Percentiles rank a stretch among this genome's conserved stretches.
phyloP scores from a whole-genome alignment of 768 basidiomycete genomes.

The Phylloporus arenicola region DNA sequence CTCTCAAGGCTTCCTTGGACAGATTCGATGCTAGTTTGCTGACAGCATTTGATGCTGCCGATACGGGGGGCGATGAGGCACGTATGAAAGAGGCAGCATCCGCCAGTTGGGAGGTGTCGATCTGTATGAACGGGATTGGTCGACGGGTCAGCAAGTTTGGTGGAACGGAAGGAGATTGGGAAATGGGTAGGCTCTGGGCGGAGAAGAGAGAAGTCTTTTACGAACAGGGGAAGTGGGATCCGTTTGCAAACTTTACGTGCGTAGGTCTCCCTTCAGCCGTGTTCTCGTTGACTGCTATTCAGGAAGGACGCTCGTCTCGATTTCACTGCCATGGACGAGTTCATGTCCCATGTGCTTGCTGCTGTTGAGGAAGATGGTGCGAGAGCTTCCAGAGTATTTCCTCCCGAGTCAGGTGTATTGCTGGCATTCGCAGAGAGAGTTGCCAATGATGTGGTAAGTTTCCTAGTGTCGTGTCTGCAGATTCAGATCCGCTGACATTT shows the following conservation, averaged over 20 bases:
- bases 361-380: constrained; percentile 72
- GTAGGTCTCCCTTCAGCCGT: constrained; percentile 18
- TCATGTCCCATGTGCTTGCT: constrained; percentile 65
- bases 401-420: constrained; percentile 69
- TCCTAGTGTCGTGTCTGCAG: not conserved
- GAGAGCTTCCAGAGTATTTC: constrained; percentile 82
- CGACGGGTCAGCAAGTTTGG: constrained; percentile 2
- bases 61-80: constrained; percentile 63
- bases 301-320: constrained; percentile 60
- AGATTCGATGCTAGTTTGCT: constrained; percentile 83
- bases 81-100: constrained; percentile 79
- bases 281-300: not conserved
- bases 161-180: constrained; percentile 54
- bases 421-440: constrained; percentile 80
- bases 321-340: constrained; percentile 91
- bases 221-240: constrained; percentile 72
- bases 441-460: constrained; percentile 74
- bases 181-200: constrained; percentile 91
- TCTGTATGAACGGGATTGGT: constrained; percentile 34
- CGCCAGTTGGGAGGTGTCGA: constrained; percentile 82
- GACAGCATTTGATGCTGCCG: constrained; percentile 85
- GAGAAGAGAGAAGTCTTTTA: constrained; percentile 96
- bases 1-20: constrained; percentile 76
- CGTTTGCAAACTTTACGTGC: constrained; percentile 77
- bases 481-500: not conserved